phyloP scores from a whole-genome alignment of 257 asterid genomes.

The Orobanche coerulescens region DNA sequence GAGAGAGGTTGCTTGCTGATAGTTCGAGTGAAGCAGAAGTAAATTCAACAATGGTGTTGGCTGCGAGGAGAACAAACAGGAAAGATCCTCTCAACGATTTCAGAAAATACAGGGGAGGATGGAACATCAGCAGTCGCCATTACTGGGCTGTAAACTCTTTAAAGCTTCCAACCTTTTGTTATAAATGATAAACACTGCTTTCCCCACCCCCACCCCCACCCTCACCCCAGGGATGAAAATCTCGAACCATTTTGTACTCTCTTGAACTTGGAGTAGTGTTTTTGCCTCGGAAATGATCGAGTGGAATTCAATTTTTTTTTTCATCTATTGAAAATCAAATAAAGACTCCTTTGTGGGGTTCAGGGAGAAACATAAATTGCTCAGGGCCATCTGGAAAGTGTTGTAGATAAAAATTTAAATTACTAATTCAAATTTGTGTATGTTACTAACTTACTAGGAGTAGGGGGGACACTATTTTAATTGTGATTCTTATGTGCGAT shows the following conservation, averaged over 20 bases:
- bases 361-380: too few species aligned
- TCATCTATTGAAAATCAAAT: too few species aligned
- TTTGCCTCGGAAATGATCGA: background rate
- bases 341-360: too few species aligned
- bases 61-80: constrained; percentile 60
- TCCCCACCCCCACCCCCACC: too few species aligned
- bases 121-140: constrained; percentile 77
- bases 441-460: too few species aligned
- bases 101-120: constrained; percentile 59
- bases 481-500: background rate
- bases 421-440: background rate
- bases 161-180: background rate
- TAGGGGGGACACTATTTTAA: background rate
- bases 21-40: constrained; percentile 31
- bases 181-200: background rate
- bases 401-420: background rate
- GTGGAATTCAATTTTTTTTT: too few species aligned
- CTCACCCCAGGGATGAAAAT: too few species aligned
- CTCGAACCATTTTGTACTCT: constrained; percentile 1
- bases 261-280: background rate
- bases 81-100: constrained; percentile 65
- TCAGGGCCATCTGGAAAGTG: background rate
- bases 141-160: constrained; percentile 80
- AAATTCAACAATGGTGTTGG: constrained; percentile 64
- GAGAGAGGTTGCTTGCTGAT: constrained; percentile 50